Percentiles rank a stretch among this genome's conserved stretches.
Evolutionary conservation across 352 stramenopile genomes (phyloP).

Genomic region (Discostella stelligera): DNA sequence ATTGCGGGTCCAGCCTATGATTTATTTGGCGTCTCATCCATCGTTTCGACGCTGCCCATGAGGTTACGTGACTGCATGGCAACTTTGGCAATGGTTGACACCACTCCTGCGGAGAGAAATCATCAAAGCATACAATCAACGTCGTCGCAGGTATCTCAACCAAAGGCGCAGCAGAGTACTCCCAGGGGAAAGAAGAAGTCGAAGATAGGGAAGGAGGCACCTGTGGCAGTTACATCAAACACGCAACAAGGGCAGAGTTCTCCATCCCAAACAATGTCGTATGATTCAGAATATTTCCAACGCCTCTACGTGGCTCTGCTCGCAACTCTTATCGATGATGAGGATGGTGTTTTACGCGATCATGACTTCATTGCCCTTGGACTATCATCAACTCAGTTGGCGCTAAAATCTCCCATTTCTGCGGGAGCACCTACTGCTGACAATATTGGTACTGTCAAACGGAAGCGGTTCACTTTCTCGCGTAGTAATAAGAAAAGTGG

Average conservation of each 20-base stretch:
- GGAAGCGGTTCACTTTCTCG: conserved; percentile 44
- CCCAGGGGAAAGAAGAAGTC: neutral
- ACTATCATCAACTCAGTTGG: neutral
- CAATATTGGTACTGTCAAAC: neutral
- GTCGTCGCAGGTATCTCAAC: no score
- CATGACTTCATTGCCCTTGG: conserved; percentile 14
- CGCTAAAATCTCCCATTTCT: neutral
- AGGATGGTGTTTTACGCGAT: conserved; percentile 36
- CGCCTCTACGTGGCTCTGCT: conserved; percentile 37
- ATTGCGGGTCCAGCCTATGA: conserved; percentile 34
- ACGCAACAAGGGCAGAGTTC: neutral
- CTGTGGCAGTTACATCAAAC: no score
- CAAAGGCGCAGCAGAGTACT: conserved; percentile 1
- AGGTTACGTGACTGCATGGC: conserved; percentile 20
- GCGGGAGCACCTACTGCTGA: neutral
- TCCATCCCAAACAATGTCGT: neutral
- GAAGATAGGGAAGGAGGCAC: no score
- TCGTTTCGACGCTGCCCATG: conserved; percentile 24
- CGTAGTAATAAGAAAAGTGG: conserved; percentile 4
- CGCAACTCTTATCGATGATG: conserved; percentile 38
- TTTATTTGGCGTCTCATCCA: conserved; percentile 28
- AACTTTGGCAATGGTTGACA: conserved; percentile 21
- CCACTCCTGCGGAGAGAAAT: no score
- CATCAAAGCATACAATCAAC: no score
- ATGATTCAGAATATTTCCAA: conserved; percentile 37